phyloP scores from a whole-genome alignment of 352 stramenopile species.

The Pythium dissimile region DNA sequence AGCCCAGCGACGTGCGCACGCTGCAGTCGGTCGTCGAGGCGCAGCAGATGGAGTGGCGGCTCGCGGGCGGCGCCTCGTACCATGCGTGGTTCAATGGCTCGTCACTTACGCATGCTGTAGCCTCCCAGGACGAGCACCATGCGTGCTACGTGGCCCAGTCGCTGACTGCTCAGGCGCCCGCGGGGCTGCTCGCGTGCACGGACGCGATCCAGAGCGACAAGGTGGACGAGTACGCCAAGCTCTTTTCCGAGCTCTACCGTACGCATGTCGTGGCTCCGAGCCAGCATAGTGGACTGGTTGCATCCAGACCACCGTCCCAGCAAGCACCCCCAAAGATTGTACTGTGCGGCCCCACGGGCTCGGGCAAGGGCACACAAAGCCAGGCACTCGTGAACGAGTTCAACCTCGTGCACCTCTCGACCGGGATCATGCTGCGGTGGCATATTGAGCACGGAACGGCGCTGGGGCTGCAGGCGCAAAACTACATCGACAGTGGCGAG shows the following conservation, averaged over 20 bases:
- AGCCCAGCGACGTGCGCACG: constrained; percentile 23
- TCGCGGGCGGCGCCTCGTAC: constrained; percentile 33
- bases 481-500: constrained; percentile 75
- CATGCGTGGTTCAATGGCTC: constrained; percentile 42
- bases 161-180: constrained; percentile 26
- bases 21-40: constrained; percentile 31
- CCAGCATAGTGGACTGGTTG: not conserved
- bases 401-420: constrained; percentile 84
- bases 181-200: constrained; percentile 45
- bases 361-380: constrained; percentile 96
- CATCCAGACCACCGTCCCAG: not conserved
- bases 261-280: constrained; percentile 15
- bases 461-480: constrained; percentile 63
- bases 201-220: constrained; percentile 42
- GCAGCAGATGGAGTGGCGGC: constrained; percentile 28
- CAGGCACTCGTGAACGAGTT: constrained; percentile 76
- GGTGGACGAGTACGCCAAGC: constrained; percentile 42
- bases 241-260: constrained; percentile 66
- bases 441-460: constrained; percentile 54
- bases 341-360: constrained; percentile 88
- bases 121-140: constrained; percentile 51
- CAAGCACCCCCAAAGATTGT: constrained; percentile 62
- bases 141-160: constrained; percentile 51
- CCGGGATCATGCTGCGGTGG: constrained; percentile 83
- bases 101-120: constrained; percentile 22